Base-by-base conservation (phyloP, 1,284 basidiomycete species). In the Ganoderma resinaceum region DNA sequence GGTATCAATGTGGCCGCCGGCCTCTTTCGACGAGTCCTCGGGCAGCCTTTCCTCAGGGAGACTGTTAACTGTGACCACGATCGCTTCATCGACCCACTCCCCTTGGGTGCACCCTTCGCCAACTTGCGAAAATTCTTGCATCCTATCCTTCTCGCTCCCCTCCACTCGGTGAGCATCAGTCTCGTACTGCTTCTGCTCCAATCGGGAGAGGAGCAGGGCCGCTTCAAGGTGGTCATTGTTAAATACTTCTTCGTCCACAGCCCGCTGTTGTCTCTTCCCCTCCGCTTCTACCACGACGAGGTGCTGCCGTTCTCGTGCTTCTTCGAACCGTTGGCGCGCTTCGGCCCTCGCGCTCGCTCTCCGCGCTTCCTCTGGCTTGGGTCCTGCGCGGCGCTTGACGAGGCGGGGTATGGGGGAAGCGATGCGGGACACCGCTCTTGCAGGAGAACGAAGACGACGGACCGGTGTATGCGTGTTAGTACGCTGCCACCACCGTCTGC, bases 251-350 rank as follows among this genome's bases (percentile, higher is more conserved):
- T 37, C 38, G n/a, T 11, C 38, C 37, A 11, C 31, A 20, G 11
- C 23, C 37, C 29, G 23, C 12, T 40, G 26, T 29, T 52, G 26
- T 29, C 33, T 42, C 43, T 20, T 65, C 37, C 35, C 37, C 58
- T 65, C 57, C 18, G 64, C 64, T 2, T 65, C 64, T 9, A 61
- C 26, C 20, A 55, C 64, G 23, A 33, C 43, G 33, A 23, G 7
- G 26, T 61, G 64, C 46, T 61, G 64, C 33, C 58, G 35, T 58
- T 61, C 43, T 8, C 20, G 42, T 3, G 46, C 58, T 43, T 53
- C 3, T n/a, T 33, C 60, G 1, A 40, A 8, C 18, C n/a, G 38
- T 5, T 29, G 12, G 20, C 58, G 42, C 8, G 58, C 58, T 26
- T 49, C 42, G 1, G 37, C 33, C 9, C 46, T 42, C 18, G 58